Percentiles rank a stretch among this genome's conserved stretches.
Evolutionary conservation across 2,329 filamentous ascomycete genomes (phyloP).

Genomic region (Cladorrhinum sp.): DNA sequence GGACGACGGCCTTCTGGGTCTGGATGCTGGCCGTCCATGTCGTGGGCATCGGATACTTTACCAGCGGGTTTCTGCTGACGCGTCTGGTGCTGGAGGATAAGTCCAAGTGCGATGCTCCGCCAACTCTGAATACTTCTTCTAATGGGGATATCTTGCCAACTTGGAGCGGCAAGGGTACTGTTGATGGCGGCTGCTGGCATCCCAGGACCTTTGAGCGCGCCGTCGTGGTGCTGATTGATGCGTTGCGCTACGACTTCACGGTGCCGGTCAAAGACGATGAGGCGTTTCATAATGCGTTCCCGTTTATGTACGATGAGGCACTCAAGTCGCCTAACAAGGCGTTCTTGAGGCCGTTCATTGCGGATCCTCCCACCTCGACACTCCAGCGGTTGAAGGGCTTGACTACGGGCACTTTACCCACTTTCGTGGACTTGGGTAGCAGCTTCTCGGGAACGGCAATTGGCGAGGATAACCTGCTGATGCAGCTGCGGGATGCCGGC

Average conservation of each 20-base stretch:
- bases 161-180: constrained; percentile 42
- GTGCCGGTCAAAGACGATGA: constrained; percentile 65
- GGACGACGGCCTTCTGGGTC: constrained; percentile 65
- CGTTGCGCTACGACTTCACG: constrained; percentile 94
- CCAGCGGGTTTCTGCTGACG: constrained; percentile 89
- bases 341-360: constrained; percentile 90
- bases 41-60: constrained; percentile 86
- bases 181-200: constrained; percentile 83
- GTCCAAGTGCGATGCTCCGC: constrained; percentile 66
- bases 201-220: constrained; percentile 90
- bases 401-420: constrained; percentile 91
- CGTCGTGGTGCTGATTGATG: constrained; percentile 86
- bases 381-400: constrained; percentile 89
- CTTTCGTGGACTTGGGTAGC: constrained; percentile 88
- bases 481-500: constrained; percentile 62
- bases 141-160: constrained; percentile 40
- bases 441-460: constrained; percentile 96
- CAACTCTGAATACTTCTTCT: constrained; percentile 54
- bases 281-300: constrained; percentile 81
- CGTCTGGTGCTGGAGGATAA: constrained; percentile 75
- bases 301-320: constrained; percentile 81
- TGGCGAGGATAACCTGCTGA: constrained; percentile 79
- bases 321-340: constrained; percentile 72
- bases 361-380: constrained; percentile 91
- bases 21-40: constrained; percentile 72